These are phyloP conservation scores for Suillus placidus DNA, from an alignment of 768 basidiomycete genomes.

Conservation along the genomic window DNA sequence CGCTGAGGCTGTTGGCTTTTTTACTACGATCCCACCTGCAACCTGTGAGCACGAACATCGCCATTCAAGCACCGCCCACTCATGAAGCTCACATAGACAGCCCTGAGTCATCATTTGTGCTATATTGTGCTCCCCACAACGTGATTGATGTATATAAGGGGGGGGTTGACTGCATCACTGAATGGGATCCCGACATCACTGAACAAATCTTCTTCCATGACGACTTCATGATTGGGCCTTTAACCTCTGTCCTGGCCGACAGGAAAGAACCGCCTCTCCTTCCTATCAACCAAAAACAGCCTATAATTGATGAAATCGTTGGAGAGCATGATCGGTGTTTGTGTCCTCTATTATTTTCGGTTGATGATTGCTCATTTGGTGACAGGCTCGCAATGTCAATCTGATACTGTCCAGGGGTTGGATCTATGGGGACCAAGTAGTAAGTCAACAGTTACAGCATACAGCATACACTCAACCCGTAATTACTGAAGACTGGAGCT, in stretches of 20 bases:
- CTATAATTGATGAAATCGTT: conserved; percentile 24
- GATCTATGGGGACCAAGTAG: conserved; percentile 31
- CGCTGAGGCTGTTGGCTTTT: neutral
- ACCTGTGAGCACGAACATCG: neutral
- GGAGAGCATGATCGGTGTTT: conserved; percentile 27
- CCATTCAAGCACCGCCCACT: neutral
- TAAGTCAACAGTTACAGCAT: conserved; percentile 19
- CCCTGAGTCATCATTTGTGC: neutral
- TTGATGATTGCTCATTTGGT: conserved; percentile 8
- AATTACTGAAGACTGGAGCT: conserved; percentile 22
- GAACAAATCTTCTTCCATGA: neutral
- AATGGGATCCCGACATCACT: neutral
- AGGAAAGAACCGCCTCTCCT: neutral
- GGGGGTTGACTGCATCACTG: neutral
- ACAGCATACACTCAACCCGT: neutral
- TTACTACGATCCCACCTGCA: neutral
- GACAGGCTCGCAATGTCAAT: conserved; percentile 19
- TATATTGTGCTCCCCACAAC: neutral
- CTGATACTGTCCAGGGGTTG: conserved; percentile 14
- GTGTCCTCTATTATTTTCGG: conserved; percentile 4
- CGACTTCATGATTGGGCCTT: neutral
- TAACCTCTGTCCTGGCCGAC: neutral
- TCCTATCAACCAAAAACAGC: conserved; percentile 10
- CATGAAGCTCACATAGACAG: neutral
- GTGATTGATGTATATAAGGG: neutral